phyloP scores from a whole-genome alignment of 2,329 filamentous ascomycete species.

The Aspergillus uvarum region DNA sequence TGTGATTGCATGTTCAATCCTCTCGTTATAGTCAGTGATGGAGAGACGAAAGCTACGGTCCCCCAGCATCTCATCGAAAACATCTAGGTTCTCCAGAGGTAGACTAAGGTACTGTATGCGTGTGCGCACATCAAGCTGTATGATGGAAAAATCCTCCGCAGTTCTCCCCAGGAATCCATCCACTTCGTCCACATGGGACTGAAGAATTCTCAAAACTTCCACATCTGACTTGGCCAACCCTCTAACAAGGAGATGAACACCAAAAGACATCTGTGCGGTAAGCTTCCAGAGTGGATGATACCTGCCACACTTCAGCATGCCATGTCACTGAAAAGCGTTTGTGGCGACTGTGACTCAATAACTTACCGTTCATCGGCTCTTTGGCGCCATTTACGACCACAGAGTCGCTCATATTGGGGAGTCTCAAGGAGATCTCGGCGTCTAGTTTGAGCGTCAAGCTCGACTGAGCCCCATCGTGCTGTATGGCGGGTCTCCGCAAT shows the following conservation, averaged over 20 bases:
- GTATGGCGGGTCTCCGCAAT: slow-evolving; percentile 39
- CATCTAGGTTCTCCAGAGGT: slow-evolving; percentile 75
- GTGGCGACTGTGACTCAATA: neutral
- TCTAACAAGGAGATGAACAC: slow-evolving; percentile 82
- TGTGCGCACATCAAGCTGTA: slow-evolving; percentile 74
- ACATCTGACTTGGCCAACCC: slow-evolving; percentile 83
- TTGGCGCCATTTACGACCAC: slow-evolving; percentile 73
- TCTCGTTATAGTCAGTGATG: slow-evolving; percentile 82
- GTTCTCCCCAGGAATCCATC: slow-evolving; percentile 87
- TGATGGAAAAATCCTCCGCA: slow-evolving; percentile 78
- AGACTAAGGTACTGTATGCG: slow-evolving; percentile 77
- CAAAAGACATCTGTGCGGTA: slow-evolving; percentile 88
- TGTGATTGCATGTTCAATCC: slow-evolving; percentile 85
- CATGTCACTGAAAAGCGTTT: neutral
- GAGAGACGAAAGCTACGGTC: slow-evolving; percentile 78
- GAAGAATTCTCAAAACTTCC: slow-evolving; percentile 84
- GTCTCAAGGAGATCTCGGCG: slow-evolving; percentile 68
- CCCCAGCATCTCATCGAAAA: slow-evolving; percentile 85
- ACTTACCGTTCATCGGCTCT: slow-evolving; percentile 61
- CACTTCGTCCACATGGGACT: slow-evolving; percentile 89
- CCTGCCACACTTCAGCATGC: slow-evolving; percentile 36
- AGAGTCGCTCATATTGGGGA: slow-evolving; percentile 66
- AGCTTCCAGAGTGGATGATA: slow-evolving; percentile 89
- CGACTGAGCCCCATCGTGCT: slow-evolving; percentile 26
- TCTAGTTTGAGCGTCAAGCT: slow-evolving; percentile 48